Evolutionary conservation across 768 basidiomycete species (phyloP).

Genomic region (Kwoniella europaea): DNA sequence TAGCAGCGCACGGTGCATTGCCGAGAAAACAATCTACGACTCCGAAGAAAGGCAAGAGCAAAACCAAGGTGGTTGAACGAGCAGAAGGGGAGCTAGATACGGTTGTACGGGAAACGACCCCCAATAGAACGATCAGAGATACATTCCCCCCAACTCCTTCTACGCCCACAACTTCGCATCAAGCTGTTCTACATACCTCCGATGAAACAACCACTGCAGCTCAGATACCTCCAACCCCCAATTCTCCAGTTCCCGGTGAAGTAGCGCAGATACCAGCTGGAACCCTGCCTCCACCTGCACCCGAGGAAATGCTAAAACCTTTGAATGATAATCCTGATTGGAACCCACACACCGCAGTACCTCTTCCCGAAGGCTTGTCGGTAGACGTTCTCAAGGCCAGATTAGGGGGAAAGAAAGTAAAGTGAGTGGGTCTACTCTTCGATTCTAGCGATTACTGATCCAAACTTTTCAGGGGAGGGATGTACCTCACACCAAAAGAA

Average conservation of each 20-base stretch:
- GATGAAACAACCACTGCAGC: neutral
- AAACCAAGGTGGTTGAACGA: slow-evolving; percentile 20
- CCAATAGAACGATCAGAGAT: neutral
- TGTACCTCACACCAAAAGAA: slow-evolving; percentile 75
- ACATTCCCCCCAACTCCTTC: slow-evolving; percentile 32
- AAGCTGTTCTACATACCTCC: slow-evolving; percentile 29
- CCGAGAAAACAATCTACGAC: slow-evolving; percentile 16
- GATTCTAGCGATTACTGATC: too few species aligned
- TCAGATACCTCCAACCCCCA: slow-evolving; percentile 28
- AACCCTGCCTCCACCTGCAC: slow-evolving; percentile 28
- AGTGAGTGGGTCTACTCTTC: slow-evolving; percentile 36
- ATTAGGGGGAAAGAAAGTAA: slow-evolving; percentile 54
- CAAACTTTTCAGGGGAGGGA: slow-evolving; percentile 42
- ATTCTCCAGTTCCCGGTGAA: slow-evolving; percentile 26
- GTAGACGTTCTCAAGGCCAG: slow-evolving; percentile 47
- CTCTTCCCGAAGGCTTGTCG: slow-evolving; percentile 43
- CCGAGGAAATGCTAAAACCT: slow-evolving; percentile 29
- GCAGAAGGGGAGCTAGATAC: slow-evolving; percentile 36
- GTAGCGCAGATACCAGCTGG: slow-evolving; percentile 24
- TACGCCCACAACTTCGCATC: slow-evolving; percentile 25
- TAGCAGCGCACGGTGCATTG: slow-evolving; percentile 49
- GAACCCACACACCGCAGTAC: slow-evolving; percentile 35
- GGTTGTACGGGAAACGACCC: slow-evolving; percentile 11
- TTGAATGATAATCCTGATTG: slow-evolving; percentile 17
- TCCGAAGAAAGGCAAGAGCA: slow-evolving; percentile 10